phyloP scores from a whole-genome alignment of 2,329 filamentous ascomycete species.

The Cladophialophora psammophila region DNA sequence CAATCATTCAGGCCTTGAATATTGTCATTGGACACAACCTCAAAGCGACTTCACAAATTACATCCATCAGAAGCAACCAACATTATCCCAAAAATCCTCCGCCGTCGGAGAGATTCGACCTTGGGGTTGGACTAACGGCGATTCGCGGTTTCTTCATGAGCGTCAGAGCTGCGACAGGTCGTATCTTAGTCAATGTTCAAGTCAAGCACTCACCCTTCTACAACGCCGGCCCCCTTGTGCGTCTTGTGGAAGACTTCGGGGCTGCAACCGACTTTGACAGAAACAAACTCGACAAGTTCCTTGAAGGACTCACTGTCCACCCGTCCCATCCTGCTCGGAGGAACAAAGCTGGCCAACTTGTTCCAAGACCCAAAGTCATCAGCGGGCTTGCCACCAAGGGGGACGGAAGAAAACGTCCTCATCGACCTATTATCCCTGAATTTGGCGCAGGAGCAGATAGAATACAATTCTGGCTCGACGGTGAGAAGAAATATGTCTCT shows the following conservation, averaged over 20 bases:
- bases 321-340: not conserved
- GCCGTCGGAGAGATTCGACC: not conserved
- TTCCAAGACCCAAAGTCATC: not conserved
- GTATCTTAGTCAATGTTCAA: constrained; percentile 11
- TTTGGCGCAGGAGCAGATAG: constrained; percentile 59
- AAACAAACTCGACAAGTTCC: not conserved
- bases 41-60: not conserved
- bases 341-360: not conserved
- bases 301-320: not conserved
- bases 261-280: not conserved
- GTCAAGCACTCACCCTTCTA: constrained; percentile 12
- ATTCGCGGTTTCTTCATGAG: constrained; percentile 18
- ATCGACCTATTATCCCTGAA: constrained; percentile 48
- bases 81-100: not conserved
- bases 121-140: not conserved
- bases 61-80: constrained; percentile 5
- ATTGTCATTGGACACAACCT: constrained; percentile 16
- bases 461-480: constrained; percentile 63
- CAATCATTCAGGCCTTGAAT: constrained; percentile 13
- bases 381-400: not conserved
- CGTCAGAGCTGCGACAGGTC: constrained; percentile 8
- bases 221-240: not conserved
- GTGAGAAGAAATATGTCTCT: constrained; percentile 54
- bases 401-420: constrained; percentile 28
- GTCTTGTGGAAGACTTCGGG: not conserved